These are phyloP conservation scores for Paraphaeosphaeria sporulosa DNA, from an alignment of 2,329 filamentous ascomycete species.

Conservation along the genomic window DNA sequence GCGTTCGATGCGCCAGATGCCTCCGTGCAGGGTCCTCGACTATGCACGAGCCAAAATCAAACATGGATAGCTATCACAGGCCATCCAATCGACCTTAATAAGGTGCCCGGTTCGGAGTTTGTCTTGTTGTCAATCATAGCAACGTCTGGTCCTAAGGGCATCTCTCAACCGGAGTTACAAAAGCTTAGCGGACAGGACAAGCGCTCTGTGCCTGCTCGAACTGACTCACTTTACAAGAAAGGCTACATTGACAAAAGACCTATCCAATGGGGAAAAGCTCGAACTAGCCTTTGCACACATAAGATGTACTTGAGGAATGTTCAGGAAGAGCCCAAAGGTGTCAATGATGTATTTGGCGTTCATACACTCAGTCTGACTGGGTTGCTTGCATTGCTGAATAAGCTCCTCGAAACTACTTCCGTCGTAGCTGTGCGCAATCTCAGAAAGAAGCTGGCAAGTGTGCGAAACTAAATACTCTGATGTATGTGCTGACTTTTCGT, in stretches of 20 bases:
- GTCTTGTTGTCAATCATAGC: slow-evolving; percentile 66
- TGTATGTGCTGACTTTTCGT: slow-evolving; percentile 22
- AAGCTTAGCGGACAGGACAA: slow-evolving; percentile 68
- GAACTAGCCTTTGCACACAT: slow-evolving; percentile 65
- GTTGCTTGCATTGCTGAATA: slow-evolving; percentile 59
- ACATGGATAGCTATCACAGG: slow-evolving; percentile 68
- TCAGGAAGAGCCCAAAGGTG: slow-evolving; percentile 31
- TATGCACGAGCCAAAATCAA: slow-evolving; percentile 61
- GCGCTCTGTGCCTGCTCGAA: slow-evolving; percentile 68
- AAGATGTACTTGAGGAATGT: slow-evolving; percentile 56
- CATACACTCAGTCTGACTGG: slow-evolving; percentile 57
- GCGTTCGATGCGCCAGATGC: slow-evolving; percentile 37
- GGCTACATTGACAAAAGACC: slow-evolving; percentile 67
- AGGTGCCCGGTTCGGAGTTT: slow-evolving; percentile 64
- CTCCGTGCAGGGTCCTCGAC: slow-evolving; percentile 32
- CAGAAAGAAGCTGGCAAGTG: slow-evolving; percentile 55
- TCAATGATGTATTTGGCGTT: slow-evolving; percentile 45
- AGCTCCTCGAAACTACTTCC: slow-evolving; percentile 57
- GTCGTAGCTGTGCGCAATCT: slow-evolving; percentile 63
- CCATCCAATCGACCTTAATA: slow-evolving; percentile 64
- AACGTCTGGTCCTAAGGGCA: slow-evolving; percentile 60
- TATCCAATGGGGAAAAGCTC: slow-evolving; percentile 51
- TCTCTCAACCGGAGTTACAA: slow-evolving; percentile 65
- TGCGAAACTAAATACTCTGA: background rate
- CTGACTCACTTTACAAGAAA: slow-evolving; percentile 62